Base-by-base conservation (phyloP, 1,284 basidiomycete genomes). In the Bondarzewia mesenterica region DNA sequence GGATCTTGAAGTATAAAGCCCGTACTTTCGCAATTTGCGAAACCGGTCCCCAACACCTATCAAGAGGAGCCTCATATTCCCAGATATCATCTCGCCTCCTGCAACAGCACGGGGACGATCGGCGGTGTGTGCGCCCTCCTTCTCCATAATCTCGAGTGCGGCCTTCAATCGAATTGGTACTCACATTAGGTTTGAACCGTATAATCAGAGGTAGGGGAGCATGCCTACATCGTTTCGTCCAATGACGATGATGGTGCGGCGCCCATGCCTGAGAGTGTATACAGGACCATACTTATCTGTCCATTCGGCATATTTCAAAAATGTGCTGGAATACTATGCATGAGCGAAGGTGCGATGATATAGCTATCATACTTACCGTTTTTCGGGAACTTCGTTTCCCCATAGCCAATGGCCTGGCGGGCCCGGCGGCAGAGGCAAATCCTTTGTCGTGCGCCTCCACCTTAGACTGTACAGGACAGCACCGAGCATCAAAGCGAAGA, bases 241-340 rank as follows among this genome's bases (percentile, higher is more conserved):
- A 14, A 72, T 55, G 35, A 72, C 60, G 32, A 69, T 55, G n/a
- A 64, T 54, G 10, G 61, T 53, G 15, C 60, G 54, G 2, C 45
- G 39, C n/a, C 67, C 66, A 32, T 61, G 59, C 25, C 53, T 57
- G 25, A 70, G 58, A 8, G 63, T 65, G 43, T 67, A 59, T 5
- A 72, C 52, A 0, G 69, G 64, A 0, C 68, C 68, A 50, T 71
- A 72, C 47, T 60, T 46, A 32, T 66, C 53, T 15, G 67, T 62
- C 67, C 66, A 68, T 38, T 67, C 58, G 22, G 58, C 57, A 35
- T 66, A 63, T 32, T 55, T 47, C 22, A 48, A 46, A 22, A 41
- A 38, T n/a, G 26, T 14, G 27, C 35, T 35, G 22, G n/a, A 36
- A 42, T 26, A 4, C 2, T 12, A 5, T 10, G 10, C 25, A 41